Percentiles rank a stretch among this genome's conserved stretches.
phyloP scores from a whole-genome alignment of 768 basidiomycete genomes.

The Mycena epipterygia region DNA sequence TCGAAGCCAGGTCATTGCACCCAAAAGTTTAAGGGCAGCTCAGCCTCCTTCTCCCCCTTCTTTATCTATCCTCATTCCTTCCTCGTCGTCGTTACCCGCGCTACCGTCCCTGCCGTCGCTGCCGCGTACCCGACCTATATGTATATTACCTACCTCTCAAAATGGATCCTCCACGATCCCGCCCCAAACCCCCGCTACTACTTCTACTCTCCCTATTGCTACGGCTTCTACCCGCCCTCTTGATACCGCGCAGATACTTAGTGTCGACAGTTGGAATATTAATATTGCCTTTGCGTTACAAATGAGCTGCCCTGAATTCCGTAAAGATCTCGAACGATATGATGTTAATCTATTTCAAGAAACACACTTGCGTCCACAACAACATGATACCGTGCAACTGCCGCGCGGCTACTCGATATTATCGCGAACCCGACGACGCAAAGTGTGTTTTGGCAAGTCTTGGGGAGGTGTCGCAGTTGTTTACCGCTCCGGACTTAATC shows the following conservation, averaged over 20 bases:
- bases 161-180: background rate
- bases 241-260: background rate
- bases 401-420: background rate
- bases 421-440: background rate
- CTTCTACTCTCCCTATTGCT: background rate
- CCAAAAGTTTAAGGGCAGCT: conserved; percentile 18
- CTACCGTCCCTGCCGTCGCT: background rate
- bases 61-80: background rate
- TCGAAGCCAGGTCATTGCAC: background rate
- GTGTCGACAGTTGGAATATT: background rate
- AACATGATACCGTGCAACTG: background rate
- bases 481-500: background rate
- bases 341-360: conserved; percentile 1
- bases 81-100: background rate
- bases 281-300: background rate
- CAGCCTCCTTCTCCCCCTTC: background rate
- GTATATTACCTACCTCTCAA: background rate
- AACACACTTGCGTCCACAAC: background rate
- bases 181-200: background rate
- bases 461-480: conserved; percentile 2
- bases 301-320: background rate
- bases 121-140: background rate
- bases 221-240: background rate
- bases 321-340: background rate
- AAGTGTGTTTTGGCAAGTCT: background rate